Conservation (phyloP, 805 yeast species). For the Lipomyces oligophaga region DNA sequence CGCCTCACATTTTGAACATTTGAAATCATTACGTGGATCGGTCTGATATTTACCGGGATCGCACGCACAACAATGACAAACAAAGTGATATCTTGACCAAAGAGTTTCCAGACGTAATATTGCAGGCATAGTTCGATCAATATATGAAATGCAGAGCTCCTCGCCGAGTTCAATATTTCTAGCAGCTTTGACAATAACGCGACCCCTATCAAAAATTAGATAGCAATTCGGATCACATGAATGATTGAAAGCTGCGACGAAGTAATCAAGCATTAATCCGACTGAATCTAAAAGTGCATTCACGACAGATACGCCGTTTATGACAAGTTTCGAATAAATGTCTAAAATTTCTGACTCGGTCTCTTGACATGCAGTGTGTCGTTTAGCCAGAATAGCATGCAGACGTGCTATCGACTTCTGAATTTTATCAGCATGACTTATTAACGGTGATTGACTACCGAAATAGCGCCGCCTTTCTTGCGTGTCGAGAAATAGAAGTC, state of each 20-base stretch:
- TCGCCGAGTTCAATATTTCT: conserved; percentile 14
- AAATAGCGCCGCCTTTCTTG: background rate
- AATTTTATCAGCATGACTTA: conserved; percentile 3
- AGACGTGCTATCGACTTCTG: no score
- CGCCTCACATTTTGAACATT: conserved; percentile 11
- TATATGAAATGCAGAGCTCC: conserved; percentile 22
- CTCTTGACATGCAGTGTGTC: no score
- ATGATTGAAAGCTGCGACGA: conserved; percentile 24
- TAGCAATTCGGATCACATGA: conserved; percentile 27
- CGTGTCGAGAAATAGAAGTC: conserved; percentile 4
- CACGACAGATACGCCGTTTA: conserved; percentile 8
- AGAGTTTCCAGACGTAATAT: conserved; percentile 4
- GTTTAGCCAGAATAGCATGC: no score
- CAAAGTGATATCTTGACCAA: conserved; percentile 12
- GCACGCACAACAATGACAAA: conserved; percentile 16
- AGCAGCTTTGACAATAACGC: conserved; percentile 3
- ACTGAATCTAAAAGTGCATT: conserved; percentile 8
- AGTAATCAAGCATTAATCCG: conserved; percentile 20
- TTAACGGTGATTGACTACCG: background rate
- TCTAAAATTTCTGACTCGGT: background rate
- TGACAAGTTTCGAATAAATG: conserved; percentile 1
- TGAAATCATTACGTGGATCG: conserved; percentile 7
- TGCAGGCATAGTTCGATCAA: conserved; percentile 14
- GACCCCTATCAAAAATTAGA: conserved; percentile 8
- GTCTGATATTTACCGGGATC: background rate